A percentile compares a stretch with the other conserved stretches of the same genome.
These are phyloP conservation scores for Cordia subcordata DNA, from an alignment of 257 asterid genomes.

Conservation along the genomic window DNA sequence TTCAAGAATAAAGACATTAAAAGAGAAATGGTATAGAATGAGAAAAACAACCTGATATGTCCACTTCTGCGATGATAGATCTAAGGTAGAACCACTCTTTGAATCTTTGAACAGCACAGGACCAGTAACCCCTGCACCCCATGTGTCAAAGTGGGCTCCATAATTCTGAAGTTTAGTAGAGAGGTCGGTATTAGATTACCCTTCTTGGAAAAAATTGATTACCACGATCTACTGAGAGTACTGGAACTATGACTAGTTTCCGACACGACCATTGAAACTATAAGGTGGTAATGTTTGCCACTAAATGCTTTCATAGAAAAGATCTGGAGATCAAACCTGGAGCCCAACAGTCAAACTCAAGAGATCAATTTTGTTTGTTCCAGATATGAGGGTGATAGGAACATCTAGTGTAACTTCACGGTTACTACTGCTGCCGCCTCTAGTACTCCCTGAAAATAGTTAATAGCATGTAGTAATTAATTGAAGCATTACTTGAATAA, in stretches of 20 bases:
- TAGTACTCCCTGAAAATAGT: constrained; percentile 54
- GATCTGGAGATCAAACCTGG: constrained; percentile 41
- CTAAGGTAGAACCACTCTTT: constrained; percentile 42
- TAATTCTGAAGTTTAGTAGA: constrained; percentile 44
- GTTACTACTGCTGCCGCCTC: constrained; percentile 40
- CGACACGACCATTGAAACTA: no score
- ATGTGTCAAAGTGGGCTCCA: constrained; percentile 55
- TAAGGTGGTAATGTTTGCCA: not conserved
- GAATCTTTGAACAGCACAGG: constrained; percentile 57
- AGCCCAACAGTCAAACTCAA: constrained; percentile 81
- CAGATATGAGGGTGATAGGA: constrained; percentile 52
- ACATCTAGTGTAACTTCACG: constrained; percentile 44
- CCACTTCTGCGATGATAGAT: constrained; percentile 60
- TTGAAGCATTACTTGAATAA: not conserved
- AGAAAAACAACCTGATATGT: constrained; percentile 58
- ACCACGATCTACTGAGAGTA: not conserved
- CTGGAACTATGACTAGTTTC: no score
- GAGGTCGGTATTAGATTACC: constrained; percentile 10
- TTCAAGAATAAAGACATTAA: not conserved
- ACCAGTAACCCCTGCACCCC: constrained; percentile 67
- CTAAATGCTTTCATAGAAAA: not conserved
- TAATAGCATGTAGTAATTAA: no score
- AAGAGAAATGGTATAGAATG: not conserved
- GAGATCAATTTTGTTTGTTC: constrained; percentile 62
- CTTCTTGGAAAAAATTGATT: not conserved